Evolutionary conservation across 495 filamentous ascomycete genomes (phyloP), one percentile per base, ranked within the genome.

Genomic region (Friedmanniomyces endolithicus): DNA sequence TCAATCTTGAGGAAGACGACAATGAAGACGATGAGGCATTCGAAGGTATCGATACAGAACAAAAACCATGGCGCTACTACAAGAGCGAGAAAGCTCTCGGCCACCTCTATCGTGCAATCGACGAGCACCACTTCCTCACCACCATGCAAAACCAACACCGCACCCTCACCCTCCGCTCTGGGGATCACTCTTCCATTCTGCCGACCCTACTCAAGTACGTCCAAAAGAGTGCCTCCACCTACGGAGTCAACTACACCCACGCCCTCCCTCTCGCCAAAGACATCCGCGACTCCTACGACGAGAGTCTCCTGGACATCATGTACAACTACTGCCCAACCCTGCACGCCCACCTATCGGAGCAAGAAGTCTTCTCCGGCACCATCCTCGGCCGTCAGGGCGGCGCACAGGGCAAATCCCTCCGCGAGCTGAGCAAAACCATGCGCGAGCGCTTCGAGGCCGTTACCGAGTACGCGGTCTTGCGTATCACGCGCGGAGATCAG

Each of bases 361-460:
- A 84, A 11, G 88, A 94, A 68, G 84, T 86, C 22, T 87, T 90
- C 64, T 74, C 78, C 29, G 86, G 87, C 25, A 77, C 72, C 39
- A 83, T 94, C 48, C 68, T 90, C 20, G 86, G 83, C 53, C 81
- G 75, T 45, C 72, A 67, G 0, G 80, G 51, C 11, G 60, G 81
- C 24, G 66, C 67, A 3, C 79, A 80, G 56, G 80, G 71, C 16
- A 74, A 70, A 48, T 72, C 78, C 0, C 81, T 88, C 55, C 79
- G 80, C 41, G 86, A 90, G 45, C 67, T 65, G 2, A 82, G 79
- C 2, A 67, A 65, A 0, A 74, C 68, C 14, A 74, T 89, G 71
- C 80, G 76, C 50, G 83, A 86, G 11, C 77, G 77, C 19, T 84
- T 79, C 37, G 73, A 80, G 14, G 65, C 69, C 2, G 72, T 83